phyloP scores from a whole-genome alignment of 1,284 basidiomycete genomes.

The Ustilago shanxiensis region DNA sequence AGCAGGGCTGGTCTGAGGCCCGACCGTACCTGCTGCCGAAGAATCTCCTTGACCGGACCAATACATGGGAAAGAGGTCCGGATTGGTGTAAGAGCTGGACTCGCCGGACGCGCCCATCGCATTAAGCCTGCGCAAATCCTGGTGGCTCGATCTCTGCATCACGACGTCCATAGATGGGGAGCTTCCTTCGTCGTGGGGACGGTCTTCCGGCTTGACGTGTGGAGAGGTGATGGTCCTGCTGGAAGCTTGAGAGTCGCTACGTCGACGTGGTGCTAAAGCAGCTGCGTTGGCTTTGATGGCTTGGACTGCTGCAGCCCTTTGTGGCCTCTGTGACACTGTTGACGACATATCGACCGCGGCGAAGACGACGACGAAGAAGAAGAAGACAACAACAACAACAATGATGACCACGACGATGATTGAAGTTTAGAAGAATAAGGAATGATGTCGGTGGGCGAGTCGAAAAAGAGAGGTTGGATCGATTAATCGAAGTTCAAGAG shows the following conservation, averaged over 20 bases:
- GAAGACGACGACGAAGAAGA: background rate
- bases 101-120: constrained; percentile 6
- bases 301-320: constrained; percentile 44
- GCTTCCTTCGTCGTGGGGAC: constrained; percentile 8
- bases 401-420: background rate
- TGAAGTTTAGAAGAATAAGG: background rate
- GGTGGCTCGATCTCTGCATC: constrained; percentile 36
- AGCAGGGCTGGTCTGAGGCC: constrained; percentile 4
- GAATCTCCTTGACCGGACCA: constrained; percentile 22
- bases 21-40: constrained; percentile 2
- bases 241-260: constrained; percentile 34
- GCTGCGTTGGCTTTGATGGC: constrained; percentile 37
- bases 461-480: background rate
- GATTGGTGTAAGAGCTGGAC: background rate
- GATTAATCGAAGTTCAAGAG: background rate
- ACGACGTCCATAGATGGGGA: constrained; percentile 39
- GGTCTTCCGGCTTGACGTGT: constrained; percentile 27
- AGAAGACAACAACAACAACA: too few relatives aligned
- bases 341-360: background rate
- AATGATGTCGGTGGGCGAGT: background rate
- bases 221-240: constrained; percentile 38
- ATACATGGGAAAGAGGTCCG: constrained; percentile 19
- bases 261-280: constrained; percentile 26
- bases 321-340: constrained; percentile 34
- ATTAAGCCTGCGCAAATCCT: constrained; percentile 27